A percentile compares a stretch with the other conserved stretches of the same genome.
These are phyloP conservation scores for Cudoniella acicularis DNA, from an alignment of 495 filamentous ascomycete genomes.

Conservation along the genomic window DNA sequence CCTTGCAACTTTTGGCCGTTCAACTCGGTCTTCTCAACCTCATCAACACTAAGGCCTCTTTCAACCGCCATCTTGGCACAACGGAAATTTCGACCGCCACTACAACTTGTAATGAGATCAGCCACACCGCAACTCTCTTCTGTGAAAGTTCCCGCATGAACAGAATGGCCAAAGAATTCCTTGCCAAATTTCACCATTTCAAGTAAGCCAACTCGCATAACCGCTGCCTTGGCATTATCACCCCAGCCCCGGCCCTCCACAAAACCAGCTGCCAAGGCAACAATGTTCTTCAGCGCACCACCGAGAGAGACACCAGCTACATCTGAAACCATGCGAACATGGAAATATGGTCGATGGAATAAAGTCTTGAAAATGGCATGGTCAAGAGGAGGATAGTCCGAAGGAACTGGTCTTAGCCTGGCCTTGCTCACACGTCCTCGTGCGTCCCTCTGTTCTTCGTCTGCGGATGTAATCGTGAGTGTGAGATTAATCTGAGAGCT, in stretches of 20 bases:
- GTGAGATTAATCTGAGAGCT: constrained; percentile 55
- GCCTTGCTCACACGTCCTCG: constrained; percentile 58
- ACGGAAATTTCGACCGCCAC: constrained; percentile 86
- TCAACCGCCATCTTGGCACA: constrained; percentile 87
- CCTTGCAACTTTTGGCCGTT: constrained; percentile 98
- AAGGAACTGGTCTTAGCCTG: constrained; percentile 67
- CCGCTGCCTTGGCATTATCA: constrained; percentile 93
- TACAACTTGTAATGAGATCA: constrained; percentile 92
- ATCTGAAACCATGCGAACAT: constrained; percentile 85
- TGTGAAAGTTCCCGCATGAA: constrained; percentile 80
- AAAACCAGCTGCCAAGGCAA: constrained; percentile 91
- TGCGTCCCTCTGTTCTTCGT: constrained; percentile 58
- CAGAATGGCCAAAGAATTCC: constrained; percentile 80
- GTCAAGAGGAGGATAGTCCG: constrained; percentile 76
- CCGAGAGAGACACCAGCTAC: constrained; percentile 94
- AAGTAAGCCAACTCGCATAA: constrained; percentile 91
- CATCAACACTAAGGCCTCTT: constrained; percentile 71
- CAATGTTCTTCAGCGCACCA: constrained; percentile 95
- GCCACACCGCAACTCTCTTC: constrained; percentile 96
- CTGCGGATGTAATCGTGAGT: constrained; percentile 37
- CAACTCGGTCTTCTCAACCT: constrained; percentile 83
- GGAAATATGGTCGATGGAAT: constrained; percentile 97
- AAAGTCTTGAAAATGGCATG: constrained; percentile 75
- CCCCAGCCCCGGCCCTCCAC: constrained; percentile 96
- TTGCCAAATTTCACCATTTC: constrained; percentile 96